These are phyloP conservation scores for Penicillium sp. DNA, from an alignment of 2,329 filamentous ascomycete species.

Conservation along the genomic window DNA sequence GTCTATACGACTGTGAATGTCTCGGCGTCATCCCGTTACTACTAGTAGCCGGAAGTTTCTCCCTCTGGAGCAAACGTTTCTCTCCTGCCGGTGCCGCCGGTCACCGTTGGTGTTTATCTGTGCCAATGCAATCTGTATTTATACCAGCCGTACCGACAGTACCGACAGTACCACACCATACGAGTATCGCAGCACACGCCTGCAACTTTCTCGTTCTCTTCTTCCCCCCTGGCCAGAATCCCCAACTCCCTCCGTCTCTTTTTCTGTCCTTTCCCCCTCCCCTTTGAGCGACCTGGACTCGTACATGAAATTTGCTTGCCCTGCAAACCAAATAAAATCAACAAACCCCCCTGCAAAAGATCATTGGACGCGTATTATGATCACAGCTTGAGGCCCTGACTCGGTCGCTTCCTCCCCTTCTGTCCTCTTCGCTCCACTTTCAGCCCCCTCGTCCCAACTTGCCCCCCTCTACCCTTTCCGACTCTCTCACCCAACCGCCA, in stretches of 20 bases:
- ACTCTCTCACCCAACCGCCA: conserved; percentile 10
- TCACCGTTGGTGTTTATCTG: neutral
- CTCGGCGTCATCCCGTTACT: neutral
- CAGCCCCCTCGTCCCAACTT: conserved; percentile 18
- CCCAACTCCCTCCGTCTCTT: conserved; percentile 8
- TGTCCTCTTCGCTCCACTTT: conserved; percentile 22
- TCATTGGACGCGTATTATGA: conserved; percentile 24
- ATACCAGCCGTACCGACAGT: neutral
- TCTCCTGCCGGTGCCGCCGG: neutral
- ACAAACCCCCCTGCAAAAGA: conserved; percentile 9
- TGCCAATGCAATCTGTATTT: neutral
- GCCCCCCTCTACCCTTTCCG: conserved; percentile 9
- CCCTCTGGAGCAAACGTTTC: neutral
- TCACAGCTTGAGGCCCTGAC: conserved; percentile 24
- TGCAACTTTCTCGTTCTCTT: neutral
- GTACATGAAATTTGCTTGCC: conserved; percentile 2
- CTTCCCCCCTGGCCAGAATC: conserved; percentile 5
- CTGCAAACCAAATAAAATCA: neutral
- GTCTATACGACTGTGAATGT: neutral
- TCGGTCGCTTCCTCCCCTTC: conserved; percentile 18
- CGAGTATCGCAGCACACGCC: neutral
- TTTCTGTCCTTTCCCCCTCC: conserved; percentile 10
- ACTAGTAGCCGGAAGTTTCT: neutral
- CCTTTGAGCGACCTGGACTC: conserved; percentile 7
- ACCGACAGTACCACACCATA: neutral